Conservation (phyloP, 2,329 filamentous ascomycete species). For the Fusarium equiseti region DNA sequence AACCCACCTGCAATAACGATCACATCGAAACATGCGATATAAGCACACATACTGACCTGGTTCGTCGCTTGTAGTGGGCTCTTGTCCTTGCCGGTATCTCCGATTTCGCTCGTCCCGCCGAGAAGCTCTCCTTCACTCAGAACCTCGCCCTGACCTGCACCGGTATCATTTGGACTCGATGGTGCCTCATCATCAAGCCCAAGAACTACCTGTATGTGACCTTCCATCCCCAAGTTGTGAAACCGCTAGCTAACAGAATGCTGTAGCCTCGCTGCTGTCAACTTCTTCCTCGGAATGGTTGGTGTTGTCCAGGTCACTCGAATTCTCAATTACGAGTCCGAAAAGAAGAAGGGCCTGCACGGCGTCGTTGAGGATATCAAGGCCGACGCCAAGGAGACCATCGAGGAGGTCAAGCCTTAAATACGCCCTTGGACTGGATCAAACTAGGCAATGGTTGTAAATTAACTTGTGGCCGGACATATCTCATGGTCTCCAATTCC, state of each 20-base stretch:
- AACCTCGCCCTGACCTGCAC: constrained; percentile 92
- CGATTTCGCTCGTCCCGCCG: constrained; percentile 90
- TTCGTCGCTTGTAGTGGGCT: constrained; percentile 74
- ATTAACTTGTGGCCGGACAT: constrained; percentile 3
- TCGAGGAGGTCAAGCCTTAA: constrained; percentile 46
- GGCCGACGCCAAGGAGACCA: constrained; percentile 54
- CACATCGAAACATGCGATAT: background rate
- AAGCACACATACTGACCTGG: constrained; percentile 23
- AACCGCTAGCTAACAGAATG: constrained; percentile 5
- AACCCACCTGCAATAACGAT: background rate
- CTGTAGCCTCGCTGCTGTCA: constrained; percentile 86
- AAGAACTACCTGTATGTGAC: constrained; percentile 83
- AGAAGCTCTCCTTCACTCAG: constrained; percentile 92
- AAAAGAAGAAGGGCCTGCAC: constrained; percentile 64
- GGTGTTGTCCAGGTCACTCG: constrained; percentile 85
- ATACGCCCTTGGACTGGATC: background rate
- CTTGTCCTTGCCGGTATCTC: constrained; percentile 92
- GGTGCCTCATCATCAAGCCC: constrained; percentile 97
- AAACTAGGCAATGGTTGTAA: constrained; percentile 8
- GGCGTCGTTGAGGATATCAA: constrained; percentile 57
- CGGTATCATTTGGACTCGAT: constrained; percentile 96
- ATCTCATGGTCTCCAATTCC: constrained; percentile 14
- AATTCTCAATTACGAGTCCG: constrained; percentile 75
- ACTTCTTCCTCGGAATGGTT: constrained; percentile 95
- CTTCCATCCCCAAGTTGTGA: background rate